Evolutionary conservation across 106 monocot genomes (phyloP).

Genomic region (Gastrodia elata): DNA sequence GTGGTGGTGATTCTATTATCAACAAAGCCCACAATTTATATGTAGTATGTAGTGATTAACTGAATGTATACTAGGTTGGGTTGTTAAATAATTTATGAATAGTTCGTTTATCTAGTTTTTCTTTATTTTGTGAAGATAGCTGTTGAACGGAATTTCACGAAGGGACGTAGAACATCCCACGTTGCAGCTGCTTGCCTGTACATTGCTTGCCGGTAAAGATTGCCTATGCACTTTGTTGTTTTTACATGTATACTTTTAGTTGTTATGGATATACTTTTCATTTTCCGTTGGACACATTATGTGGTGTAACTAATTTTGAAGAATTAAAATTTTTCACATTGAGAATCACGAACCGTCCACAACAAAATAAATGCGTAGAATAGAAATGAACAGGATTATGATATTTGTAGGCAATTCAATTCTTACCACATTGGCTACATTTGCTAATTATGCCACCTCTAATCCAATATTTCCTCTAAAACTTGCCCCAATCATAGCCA

Average conservation of each 20-base stretch:
- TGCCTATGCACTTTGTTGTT: background rate
- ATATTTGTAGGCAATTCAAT: no score
- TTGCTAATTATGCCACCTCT: no score
- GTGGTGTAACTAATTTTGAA: no score
- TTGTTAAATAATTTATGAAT: background rate
- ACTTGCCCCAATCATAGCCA: no score
- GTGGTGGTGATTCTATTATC: slow-evolving; percentile 59
- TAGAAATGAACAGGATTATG: no score
- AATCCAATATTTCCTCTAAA: no score
- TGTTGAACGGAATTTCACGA: slow-evolving; percentile 73
- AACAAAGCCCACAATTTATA: slow-evolving; percentile 50
- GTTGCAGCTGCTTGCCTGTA: slow-evolving; percentile 93
- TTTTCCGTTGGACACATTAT: background rate
- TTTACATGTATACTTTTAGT: background rate
- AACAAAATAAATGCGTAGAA: no score
- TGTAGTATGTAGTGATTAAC: slow-evolving; percentile 23
- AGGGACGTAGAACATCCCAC: slow-evolving; percentile 55
- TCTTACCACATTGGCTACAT: no score
- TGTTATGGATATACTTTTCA: background rate
- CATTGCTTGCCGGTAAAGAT: slow-evolving; percentile 65
- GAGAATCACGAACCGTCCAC: no score
- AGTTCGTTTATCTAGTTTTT: background rate
- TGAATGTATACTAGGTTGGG: background rate
- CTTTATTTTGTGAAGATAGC: slow-evolving; percentile 54
- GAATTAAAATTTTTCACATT: no score